These are phyloP conservation scores for Tuber brumale DNA, from an alignment of 495 filamentous ascomycete genomes.

Conservation along the genomic window DNA sequence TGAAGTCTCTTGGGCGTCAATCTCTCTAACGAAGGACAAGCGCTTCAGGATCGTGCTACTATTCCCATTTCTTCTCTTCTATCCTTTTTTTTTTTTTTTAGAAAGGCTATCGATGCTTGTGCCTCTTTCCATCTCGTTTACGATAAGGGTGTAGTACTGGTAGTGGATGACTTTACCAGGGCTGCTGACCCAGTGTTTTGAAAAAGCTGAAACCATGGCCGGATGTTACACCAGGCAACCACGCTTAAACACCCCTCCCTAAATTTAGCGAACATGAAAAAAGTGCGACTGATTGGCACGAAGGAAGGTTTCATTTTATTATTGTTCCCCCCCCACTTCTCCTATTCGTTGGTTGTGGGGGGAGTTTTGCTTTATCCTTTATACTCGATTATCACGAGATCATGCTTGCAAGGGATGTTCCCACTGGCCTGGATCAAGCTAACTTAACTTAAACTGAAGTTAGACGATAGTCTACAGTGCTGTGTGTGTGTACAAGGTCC, in stretches of 20 bases:
- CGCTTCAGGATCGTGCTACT: not conserved
- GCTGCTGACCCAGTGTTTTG: not conserved
- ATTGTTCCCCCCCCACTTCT: not conserved
- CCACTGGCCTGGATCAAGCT: not conserved
- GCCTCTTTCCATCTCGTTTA: not conserved
- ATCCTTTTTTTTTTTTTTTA: not conserved
- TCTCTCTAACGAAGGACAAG: not conserved
- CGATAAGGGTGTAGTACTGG: not conserved
- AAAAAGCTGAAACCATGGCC: not conserved
- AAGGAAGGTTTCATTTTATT: not conserved
- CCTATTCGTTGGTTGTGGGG: not conserved
- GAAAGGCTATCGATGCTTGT: not conserved
- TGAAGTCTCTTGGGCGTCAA: not conserved
- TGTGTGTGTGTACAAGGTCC: too few species aligned
- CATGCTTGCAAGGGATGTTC: not conserved
- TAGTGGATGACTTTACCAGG: not conserved
- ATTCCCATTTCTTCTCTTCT: not conserved
- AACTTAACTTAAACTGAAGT: not conserved
- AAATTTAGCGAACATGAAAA: not conserved
- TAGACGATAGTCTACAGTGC: not conserved
- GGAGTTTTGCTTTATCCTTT: not conserved
- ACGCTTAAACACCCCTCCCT: not conserved
- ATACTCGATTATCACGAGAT: not conserved
- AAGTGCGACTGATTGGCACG: not conserved
- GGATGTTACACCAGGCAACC: not conserved